Evolutionary conservation across 2,329 filamentous ascomycete species (phyloP), one percentile per base, ranked within the genome.

Genomic region (Fusarium sp.): DNA sequence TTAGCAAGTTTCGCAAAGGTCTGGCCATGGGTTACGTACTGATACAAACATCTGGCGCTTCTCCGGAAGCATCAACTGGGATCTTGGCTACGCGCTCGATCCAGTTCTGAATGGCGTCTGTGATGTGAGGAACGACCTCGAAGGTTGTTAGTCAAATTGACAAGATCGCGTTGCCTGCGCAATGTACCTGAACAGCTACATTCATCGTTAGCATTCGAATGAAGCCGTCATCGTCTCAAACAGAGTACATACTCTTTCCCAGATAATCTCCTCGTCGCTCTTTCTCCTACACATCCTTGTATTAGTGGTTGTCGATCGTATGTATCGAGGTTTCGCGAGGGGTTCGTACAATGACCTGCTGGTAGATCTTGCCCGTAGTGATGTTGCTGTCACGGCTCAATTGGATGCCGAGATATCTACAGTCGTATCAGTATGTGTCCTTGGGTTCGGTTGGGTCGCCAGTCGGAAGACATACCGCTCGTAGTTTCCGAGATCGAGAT

Each of bases 351-450:
- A 97, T 94, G 55, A 98, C 94, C 75, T 92, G 89, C 76, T 93
- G 87, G 82, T 98, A 98, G 73, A 98, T 93, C 84, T 98, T 98
- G 77, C 96, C 96, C 8, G 95, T 97, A 6, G 96, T 99, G 81
- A 99, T 97, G 81, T 98, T 98, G 84, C 95, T 93, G 74, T 97
- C 94, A 66, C 91, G 86, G 11, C 89, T 93, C 65, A 98, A 86
- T 57, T 91, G 92, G 70, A 95, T 91, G 76, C 91, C 91, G 56
- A 97, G 89, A 78, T 97, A 97, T 52, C 52, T 66, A 18, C 2
- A 31, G 31, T 24, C 21, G 29, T 35, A 21, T 44, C 4, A 62
- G 52, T 47, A 21, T 33, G 33, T 4, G 16, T n/a, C 33, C 24
- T 29, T 18, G 28, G 15, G 2, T 18, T 41, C 4, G 7, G 3